phyloP scores from a whole-genome alignment of 2,329 filamentous ascomycete genomes.

The Colletotrichum sp. region DNA sequence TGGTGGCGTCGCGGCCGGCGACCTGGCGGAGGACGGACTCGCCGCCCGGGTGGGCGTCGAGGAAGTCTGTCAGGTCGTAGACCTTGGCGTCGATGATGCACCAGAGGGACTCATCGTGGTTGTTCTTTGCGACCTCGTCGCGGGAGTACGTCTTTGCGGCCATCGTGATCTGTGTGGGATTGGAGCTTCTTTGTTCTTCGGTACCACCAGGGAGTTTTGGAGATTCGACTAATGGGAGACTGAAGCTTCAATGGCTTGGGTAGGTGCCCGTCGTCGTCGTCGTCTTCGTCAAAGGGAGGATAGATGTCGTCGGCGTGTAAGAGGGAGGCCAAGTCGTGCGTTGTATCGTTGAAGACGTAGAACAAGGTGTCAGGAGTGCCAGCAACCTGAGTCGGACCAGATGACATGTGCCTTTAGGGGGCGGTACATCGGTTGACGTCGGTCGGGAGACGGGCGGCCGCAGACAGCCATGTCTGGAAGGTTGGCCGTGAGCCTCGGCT shows the following conservation, averaged over 20 bases:
- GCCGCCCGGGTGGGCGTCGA: conserved; percentile 85
- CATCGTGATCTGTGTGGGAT: conserved; percentile 27
- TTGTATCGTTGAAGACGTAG: background rate
- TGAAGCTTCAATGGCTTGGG: background rate
- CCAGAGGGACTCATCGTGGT: conserved; percentile 77
- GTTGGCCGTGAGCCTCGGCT: conserved; percentile 18
- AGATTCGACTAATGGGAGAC: background rate
- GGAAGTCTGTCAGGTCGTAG: conserved; percentile 85
- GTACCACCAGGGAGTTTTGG: background rate
- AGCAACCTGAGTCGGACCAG: background rate
- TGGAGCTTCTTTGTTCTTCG: background rate
- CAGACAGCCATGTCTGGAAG: conserved; percentile 7
- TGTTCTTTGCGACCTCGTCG: conserved; percentile 77
- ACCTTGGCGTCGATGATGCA: conserved; percentile 87
- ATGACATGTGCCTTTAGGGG: background rate
- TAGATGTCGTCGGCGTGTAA: background rate
- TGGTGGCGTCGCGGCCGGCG: conserved; percentile 81
- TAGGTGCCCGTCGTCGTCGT: background rate
- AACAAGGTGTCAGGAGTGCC: background rate
- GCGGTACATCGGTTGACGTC: conserved; percentile 11
- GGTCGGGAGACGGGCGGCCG: background rate
- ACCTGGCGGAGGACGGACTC: conserved; percentile 81
- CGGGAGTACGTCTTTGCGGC: conserved; percentile 58
- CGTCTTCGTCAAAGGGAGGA: background rate
- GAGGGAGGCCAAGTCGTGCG: background rate